Conservation (phyloP, 257 asterid genomes). For the Nemophila menziesii region DNA sequence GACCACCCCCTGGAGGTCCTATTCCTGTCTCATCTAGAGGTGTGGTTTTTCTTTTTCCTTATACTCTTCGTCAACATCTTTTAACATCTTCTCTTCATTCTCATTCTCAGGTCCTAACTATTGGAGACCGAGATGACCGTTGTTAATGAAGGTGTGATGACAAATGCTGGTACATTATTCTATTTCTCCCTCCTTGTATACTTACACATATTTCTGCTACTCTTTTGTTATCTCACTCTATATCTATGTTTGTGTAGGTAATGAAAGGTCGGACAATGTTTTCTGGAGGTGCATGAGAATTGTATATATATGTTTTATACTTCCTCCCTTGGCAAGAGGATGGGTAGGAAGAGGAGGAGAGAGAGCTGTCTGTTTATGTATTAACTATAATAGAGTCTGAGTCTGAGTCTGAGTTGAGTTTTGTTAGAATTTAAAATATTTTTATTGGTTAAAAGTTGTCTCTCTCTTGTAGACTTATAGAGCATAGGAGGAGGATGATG, state of each 20-base stretch:
- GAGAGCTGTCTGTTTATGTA: conserved; percentile 3
- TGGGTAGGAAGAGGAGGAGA: background rate
- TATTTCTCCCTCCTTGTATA: no score
- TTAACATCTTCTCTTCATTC: conserved; percentile 2
- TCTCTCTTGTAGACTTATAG: conserved; percentile 13
- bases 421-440: conserved; percentile 14
- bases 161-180: background rate
- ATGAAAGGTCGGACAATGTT: background rate
- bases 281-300: background rate
- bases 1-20: conserved; percentile 61
- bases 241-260: background rate
- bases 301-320: background rate
- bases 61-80: background rate
- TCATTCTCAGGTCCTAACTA: conserved; percentile 51
- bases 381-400: no score
- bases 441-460: conserved; percentile 13
- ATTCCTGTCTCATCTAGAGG: conserved; percentile 70
- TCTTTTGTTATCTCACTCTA: no score
- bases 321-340: background rate
- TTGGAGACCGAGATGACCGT: conserved; percentile 70
- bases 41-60: conserved; percentile 11
- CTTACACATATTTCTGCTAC: no score
- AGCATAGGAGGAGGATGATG: no score
- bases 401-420: no score
- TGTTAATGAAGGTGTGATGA: background rate